Base-by-base conservation (phyloP, 371 early-diverging fungal species). In the Apophysomyces variabilis region DNA sequence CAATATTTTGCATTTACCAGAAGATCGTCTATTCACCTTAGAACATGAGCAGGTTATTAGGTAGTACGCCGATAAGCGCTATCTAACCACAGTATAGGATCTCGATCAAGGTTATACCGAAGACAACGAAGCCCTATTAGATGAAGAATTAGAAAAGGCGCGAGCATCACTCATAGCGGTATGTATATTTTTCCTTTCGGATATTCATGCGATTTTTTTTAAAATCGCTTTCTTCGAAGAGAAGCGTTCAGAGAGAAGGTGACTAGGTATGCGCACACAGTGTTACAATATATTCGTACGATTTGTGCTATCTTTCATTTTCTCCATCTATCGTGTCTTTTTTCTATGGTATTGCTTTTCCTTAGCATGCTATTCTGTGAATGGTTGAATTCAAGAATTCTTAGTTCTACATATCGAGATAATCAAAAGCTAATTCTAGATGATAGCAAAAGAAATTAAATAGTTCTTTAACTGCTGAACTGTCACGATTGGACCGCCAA, bases 1-100 rank as follows among this genome's bases (percentile, higher is more conserved):
- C 13, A 13, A 66, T 61, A 66, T 70, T 21, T 26, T 66, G 32
- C 26, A 32, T 18, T 21, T 70, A 44, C 65, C 61, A 4, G 14
- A 13, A 7, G 41, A 66, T 18, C 14, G 7, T 7, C 4, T 26
- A 38, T 47, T 66, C 26, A 57, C 44, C 38, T 16, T 66, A 13
- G 66, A 66, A 11, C 70, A 70, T 59, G 38, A 66, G 43, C 35
- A 70, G 63, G 69, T 69, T 61, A 26, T 35, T 13, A 14, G 8
- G 36, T 21, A n/a, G n/a, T 35, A 61, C 1, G 7, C 0, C 37
- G 35, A 3, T 9, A 54, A 50, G 12, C 7, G 36, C 11, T 21
- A 57, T n/a, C 12, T 38, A n/a, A 39, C 46, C 16, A 18, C 13
- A 45, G 13, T n/a, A 61, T 18, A 67, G 67, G 67, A 35, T 21